phyloP scores from a whole-genome alignment of 148 eudicot species.

The Rhododendron ferrugineum region DNA sequence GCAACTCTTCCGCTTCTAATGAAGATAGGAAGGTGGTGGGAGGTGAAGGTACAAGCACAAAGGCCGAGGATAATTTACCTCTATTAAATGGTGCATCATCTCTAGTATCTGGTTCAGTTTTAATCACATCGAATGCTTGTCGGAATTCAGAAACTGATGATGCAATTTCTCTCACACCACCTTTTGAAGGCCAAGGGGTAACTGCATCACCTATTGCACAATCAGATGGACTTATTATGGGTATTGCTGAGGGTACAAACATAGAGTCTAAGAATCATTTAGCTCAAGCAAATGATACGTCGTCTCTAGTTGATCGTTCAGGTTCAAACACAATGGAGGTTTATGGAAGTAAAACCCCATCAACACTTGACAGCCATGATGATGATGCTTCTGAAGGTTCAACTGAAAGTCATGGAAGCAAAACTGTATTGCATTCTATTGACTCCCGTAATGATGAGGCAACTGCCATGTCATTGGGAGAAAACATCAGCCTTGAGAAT shows the following conservation, averaged over 20 bases:
- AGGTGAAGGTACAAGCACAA: constrained; percentile 16
- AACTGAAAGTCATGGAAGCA: constrained; percentile 5
- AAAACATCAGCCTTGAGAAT: constrained; percentile 9
- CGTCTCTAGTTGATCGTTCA: constrained; percentile 19
- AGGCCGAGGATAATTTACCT: constrained; percentile 6
- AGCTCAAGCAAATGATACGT: constrained; percentile 11
- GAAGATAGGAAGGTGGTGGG: constrained; percentile 18
- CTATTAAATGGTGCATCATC: constrained; percentile 17
- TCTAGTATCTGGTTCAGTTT: constrained; percentile 15
- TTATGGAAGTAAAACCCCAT: constrained; percentile 13
- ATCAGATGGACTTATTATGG: constrained; percentile 2
- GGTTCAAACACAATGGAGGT: constrained; percentile 5
- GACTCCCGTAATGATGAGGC: constrained; percentile 16
- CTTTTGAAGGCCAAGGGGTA: constrained; percentile 29
- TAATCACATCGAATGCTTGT: background rate
- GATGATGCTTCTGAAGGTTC: constrained; percentile 8
- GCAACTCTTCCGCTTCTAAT: constrained; percentile 10
- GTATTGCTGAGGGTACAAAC: constrained; percentile 12
- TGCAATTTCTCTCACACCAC: constrained; percentile 16
- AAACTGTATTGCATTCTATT: background rate
- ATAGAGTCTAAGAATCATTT: constrained; percentile 8
- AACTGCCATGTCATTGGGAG: background rate
- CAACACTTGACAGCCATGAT: background rate
- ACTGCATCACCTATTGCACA: constrained; percentile 16
- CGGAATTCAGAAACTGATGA: constrained; percentile 24